These are phyloP conservation scores for Postia placenta DNA, from an alignment of 768 basidiomycete genomes.

Conservation along the genomic window DNA sequence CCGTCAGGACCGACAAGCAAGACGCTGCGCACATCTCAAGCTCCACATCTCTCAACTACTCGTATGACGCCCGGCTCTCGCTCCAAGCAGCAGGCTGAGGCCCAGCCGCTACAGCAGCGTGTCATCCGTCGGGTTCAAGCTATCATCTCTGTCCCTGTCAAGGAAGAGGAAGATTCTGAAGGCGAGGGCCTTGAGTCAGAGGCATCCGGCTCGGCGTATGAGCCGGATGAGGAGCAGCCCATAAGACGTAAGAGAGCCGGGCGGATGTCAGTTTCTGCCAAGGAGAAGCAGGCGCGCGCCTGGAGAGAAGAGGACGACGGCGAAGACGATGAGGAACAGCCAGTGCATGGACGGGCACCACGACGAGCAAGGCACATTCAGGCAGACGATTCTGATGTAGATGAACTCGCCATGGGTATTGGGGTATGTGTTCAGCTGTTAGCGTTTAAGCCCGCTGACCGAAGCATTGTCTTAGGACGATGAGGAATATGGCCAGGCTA, in stretches of 20 bases:
- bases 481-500: background rate
- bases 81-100: slow-evolving; percentile 4
- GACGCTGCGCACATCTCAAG: slow-evolving; percentile 5
- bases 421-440: slow-evolving; percentile 33
- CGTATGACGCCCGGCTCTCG: slow-evolving; percentile 1
- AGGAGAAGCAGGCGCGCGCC: slow-evolving; percentile 26
- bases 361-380: slow-evolving; percentile 10
- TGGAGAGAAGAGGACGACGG: slow-evolving; percentile 10
- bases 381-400: slow-evolving; percentile 40
- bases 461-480: background rate
- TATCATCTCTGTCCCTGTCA: slow-evolving; percentile 50
- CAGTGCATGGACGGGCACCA: slow-evolving; percentile 5
- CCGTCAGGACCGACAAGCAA: background rate
- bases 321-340: slow-evolving; percentile 15
- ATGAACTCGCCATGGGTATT: slow-evolving; percentile 57
- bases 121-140: slow-evolving; percentile 65
- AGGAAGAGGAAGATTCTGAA: slow-evolving; percentile 51
- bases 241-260: slow-evolving; percentile 26
- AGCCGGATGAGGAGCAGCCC: slow-evolving; percentile 13
- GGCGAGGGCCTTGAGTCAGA: slow-evolving; percentile 21
- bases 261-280: slow-evolving; percentile 12
- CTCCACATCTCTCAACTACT: background rate
- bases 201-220: slow-evolving; percentile 9
- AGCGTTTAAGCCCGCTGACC: background rate
- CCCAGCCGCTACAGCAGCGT: slow-evolving; percentile 21